Percentiles rank a stretch among this genome's conserved stretches.
Conservation (phyloP, 768 basidiomycete genomes). For the Mycena latifolia region DNA sequence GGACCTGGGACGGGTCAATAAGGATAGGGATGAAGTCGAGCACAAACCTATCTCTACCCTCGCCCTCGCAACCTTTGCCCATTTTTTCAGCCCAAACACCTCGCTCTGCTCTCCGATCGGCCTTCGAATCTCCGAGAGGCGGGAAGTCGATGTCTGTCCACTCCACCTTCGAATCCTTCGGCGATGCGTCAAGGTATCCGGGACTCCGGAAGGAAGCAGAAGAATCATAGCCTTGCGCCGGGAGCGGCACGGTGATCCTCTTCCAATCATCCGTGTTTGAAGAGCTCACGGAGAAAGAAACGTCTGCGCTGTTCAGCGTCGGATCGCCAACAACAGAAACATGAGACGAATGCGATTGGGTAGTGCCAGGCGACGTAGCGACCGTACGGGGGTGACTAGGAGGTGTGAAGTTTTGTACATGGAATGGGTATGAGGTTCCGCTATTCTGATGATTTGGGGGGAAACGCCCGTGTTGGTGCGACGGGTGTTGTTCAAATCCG, state of each 20-base stretch:
- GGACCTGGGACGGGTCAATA: constrained; percentile 20
- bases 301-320: constrained; percentile 2
- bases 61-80: constrained; percentile 16
- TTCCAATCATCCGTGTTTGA: constrained; percentile 36
- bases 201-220: constrained; percentile 30
- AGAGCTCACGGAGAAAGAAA: constrained; percentile 24
- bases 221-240: constrained; percentile 25
- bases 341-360: constrained; percentile 8
- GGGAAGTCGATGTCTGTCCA: constrained; percentile 54
- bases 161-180: constrained; percentile 29
- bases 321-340: constrained; percentile 7
- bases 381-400: constrained; percentile 28
- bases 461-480: constrained; percentile 29
- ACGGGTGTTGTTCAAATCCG: constrained; percentile 33
- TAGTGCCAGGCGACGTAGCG: constrained; percentile 26
- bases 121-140: constrained; percentile 46
- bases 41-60: constrained; percentile 33
- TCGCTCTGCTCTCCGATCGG: constrained; percentile 38
- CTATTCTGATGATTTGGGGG: constrained; percentile 29
- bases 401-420: constrained; percentile 41
- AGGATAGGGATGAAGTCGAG: not conserved
- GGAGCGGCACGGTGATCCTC: constrained; percentile 26
- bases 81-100: constrained; percentile 45
- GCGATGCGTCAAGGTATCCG: constrained; percentile 14
- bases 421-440: constrained; percentile 45